phyloP scores from a whole-genome alignment of 1,284 basidiomycete genomes.

The Trametes sp. region DNA sequence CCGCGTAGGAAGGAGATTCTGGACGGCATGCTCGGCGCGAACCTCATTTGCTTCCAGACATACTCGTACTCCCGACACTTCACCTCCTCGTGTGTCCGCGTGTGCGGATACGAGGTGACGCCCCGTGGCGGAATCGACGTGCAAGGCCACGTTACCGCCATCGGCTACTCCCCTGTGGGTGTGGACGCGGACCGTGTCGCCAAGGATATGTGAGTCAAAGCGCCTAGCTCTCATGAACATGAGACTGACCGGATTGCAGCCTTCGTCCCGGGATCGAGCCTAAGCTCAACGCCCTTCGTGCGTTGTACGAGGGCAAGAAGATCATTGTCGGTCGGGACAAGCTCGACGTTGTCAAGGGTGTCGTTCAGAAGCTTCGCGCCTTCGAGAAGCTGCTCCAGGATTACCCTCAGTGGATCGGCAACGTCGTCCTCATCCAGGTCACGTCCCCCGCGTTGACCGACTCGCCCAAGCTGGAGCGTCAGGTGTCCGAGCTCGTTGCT shows the following conservation, averaged over 20 bases:
- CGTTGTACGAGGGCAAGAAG: conserved; percentile 96
- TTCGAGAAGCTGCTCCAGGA: conserved; percentile 95
- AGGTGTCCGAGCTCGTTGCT: conserved; percentile 94
- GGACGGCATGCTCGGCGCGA: conserved; percentile 98
- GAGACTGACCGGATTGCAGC: conserved; percentile 44
- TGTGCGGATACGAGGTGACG: conserved; percentile 94
- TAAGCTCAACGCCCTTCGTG: conserved; percentile 86
- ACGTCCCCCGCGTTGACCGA: conserved; percentile 96
- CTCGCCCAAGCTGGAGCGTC: conserved; percentile 92
- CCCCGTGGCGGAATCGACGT: conserved; percentile 82
- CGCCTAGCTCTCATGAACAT: conserved; percentile 5
- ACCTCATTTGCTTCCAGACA: conserved; percentile 96
- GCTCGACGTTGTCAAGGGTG: conserved; percentile 97
- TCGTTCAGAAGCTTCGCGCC: conserved; percentile 96
- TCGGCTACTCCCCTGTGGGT: conserved; percentile 96
- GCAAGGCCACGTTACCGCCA: conserved; percentile 86
- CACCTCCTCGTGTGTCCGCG: conserved; percentile 92
- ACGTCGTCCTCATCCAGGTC: conserved; percentile 87
- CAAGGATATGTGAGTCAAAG: conserved; percentile 70
- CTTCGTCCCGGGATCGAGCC: conserved; percentile 85
- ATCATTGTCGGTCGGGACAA: conserved; percentile 99
- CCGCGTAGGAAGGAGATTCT: conserved; percentile 89
- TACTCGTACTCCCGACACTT: conserved; percentile 98
- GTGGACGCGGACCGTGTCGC: conserved; percentile 93
- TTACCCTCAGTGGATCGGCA: conserved; percentile 96